These are phyloP conservation scores for Byssochlamys sp. DNA, from an alignment of 2,329 filamentous ascomycete genomes.

Conservation along the genomic window DNA sequence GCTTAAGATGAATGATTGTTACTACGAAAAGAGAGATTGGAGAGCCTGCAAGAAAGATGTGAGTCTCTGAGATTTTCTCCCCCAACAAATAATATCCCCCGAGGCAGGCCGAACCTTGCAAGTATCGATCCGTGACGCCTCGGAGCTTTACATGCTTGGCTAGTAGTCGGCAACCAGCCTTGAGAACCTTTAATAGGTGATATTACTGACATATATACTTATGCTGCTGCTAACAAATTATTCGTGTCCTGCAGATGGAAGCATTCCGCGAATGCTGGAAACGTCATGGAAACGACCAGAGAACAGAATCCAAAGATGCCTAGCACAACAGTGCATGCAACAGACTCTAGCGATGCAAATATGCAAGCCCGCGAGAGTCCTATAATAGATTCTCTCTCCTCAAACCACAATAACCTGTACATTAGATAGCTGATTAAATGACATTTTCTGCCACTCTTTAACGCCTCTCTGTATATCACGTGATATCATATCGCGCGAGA, in stretches of 20 bases:
- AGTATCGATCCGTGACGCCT: neutral
- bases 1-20: conserved; percentile 83
- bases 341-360: neutral
- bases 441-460: neutral
- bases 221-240: neutral
- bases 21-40: conserved; percentile 95
- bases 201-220: neutral
- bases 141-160: neutral
- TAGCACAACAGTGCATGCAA: conserved; percentile 17
- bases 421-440: neutral
- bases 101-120: neutral
- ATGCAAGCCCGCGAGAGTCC: neutral
- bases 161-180: neutral
- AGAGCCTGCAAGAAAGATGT: conserved; percentile 79
- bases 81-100: neutral
- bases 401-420: neutral
- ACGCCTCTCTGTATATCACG: neutral
- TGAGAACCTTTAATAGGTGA: neutral
- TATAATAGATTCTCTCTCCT: conserved; percentile 4
- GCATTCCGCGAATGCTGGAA: conserved; percentile 87
- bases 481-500: neutral
- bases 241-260: conserved; percentile 50
- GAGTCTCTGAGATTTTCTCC: conserved; percentile 28
- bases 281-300: conserved; percentile 70
- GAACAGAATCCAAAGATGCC: conserved; percentile 67